Percentiles rank a stretch among this genome's conserved stretches.
Conservation (phyloP, 306 rosid genomes). For the Mucuna pruriens region DNA sequence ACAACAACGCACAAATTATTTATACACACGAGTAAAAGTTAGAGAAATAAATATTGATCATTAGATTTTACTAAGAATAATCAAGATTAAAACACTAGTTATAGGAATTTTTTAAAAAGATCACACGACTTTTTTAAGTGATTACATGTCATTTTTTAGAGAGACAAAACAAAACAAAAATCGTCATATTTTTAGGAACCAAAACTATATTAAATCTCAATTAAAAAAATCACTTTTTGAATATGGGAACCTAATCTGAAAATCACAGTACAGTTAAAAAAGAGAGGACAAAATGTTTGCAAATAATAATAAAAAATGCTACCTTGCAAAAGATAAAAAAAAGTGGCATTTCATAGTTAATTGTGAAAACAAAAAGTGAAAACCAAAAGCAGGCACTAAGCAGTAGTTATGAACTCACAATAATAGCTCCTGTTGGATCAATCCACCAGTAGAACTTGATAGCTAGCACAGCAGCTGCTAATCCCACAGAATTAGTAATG, state of each 20-base stretch:
- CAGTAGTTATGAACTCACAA: slow-evolving; percentile 57
- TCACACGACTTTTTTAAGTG: too few relatives aligned
- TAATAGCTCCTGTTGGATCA: slow-evolving; percentile 82
- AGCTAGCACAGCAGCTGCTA: slow-evolving; percentile 82
- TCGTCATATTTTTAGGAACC: background rate
- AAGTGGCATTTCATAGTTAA: background rate
- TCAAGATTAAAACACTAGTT: too few relatives aligned
- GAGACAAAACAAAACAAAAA: too few relatives aligned
- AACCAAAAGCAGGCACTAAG: background rate
- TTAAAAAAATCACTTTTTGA: background rate
- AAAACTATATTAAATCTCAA: background rate
- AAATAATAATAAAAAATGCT: background rate
- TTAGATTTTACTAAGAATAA: too few relatives aligned
- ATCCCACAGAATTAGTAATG: slow-evolving; percentile 78
- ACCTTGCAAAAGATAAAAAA: background rate
- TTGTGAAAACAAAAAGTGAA: background rate
- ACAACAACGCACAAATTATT: too few relatives aligned
- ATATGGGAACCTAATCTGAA: background rate
- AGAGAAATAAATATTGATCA: too few relatives aligned
- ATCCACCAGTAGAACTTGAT: slow-evolving; percentile 69
- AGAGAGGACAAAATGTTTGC: background rate
- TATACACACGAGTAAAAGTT: too few relatives aligned
- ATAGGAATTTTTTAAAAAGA: too few relatives aligned
- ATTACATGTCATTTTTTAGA: too few relatives aligned
- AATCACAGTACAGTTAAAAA: background rate